Evolutionary conservation across 1,284 basidiomycete species (phyloP).

Genomic region (Apiotrichum veenhuisii): DNA sequence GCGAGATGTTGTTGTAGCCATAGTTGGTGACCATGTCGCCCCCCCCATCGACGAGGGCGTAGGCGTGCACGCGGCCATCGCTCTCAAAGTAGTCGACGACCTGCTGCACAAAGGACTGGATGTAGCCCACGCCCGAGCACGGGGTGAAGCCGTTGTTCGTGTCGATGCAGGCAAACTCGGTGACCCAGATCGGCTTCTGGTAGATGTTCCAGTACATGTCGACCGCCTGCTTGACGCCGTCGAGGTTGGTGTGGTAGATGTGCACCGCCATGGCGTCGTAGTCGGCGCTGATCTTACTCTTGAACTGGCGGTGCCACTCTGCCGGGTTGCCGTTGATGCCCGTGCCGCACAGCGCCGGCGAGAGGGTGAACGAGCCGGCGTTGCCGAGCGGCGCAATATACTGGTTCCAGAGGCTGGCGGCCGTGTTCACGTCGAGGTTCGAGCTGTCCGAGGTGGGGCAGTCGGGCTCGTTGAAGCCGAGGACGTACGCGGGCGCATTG

Average conservation of each 20-base stretch:
- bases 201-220: constrained; percentile 47
- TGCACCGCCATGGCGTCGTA: constrained; percentile 47
- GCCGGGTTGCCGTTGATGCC: too few species aligned
- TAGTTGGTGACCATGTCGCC: not conserved
- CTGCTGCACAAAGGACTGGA: constrained; percentile 44
- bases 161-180: constrained; percentile 49
- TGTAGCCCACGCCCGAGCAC: constrained; percentile 42
- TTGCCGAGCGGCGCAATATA: constrained; percentile 35
- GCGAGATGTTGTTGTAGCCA: not conserved
- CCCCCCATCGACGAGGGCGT: constrained; percentile 10
- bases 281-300: constrained; percentile 16
- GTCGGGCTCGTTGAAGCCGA: constrained; percentile 50
- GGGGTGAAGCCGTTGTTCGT: constrained; percentile 39
- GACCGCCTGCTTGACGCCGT: constrained; percentile 36
- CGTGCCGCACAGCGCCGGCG: constrained; percentile 42
- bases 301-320: constrained; percentile 36
- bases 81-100: constrained; percentile 45
- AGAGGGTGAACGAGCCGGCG: constrained; percentile 38
- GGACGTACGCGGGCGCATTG: constrained; percentile 32
- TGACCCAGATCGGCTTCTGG: constrained; percentile 48
- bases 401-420: constrained; percentile 41
- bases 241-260: constrained; percentile 49
- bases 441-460: constrained; percentile 28
- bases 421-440: constrained; percentile 15
- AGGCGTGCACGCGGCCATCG: constrained; percentile 40